Evolutionary conservation across 208 protist species (phyloP).

Genomic region (Strigomonas galati): DNA sequence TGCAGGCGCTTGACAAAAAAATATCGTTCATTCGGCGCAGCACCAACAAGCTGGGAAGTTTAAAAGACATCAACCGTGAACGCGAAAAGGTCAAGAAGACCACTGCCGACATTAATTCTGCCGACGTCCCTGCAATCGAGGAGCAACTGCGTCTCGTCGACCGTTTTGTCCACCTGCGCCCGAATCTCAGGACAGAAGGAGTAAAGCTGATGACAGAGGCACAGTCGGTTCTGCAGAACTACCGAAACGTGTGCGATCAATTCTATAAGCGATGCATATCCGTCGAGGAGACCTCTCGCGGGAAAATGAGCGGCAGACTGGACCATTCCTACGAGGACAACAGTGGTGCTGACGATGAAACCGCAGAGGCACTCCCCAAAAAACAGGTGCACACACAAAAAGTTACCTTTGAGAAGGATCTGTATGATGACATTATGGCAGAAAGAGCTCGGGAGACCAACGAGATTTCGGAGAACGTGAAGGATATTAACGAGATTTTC

Average conservation of each 20-base stretch:
- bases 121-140: constrained; percentile 71
- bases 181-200: constrained; percentile 51
- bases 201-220: constrained; percentile 76
- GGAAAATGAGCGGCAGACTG: constrained; percentile 12
- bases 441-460: constrained; percentile 71
- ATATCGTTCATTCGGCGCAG: constrained; percentile 62
- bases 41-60: constrained; percentile 66
- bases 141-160: constrained; percentile 67
- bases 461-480: constrained; percentile 83
- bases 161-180: constrained; percentile 68
- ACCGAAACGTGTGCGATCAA: constrained; percentile 68
- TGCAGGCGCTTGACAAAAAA: constrained; percentile 63
- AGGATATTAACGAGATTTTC: constrained; percentile 87
- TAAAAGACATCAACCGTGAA: constrained; percentile 67
- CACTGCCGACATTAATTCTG: constrained; percentile 44
- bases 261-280: constrained; percentile 84
- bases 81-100: constrained; percentile 68
- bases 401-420: constrained; percentile 61
- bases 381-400: constrained; percentile 28
- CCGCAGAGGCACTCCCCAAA: constrained; percentile 15
- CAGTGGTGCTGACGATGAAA: constrained; percentile 20
- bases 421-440: constrained; percentile 84
- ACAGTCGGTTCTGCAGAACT: constrained; percentile 53
- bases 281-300: constrained; percentile 58
- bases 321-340: constrained; percentile 40